Evolutionary conservation across 768 basidiomycete genomes (phyloP), one percentile per base, ranked within the genome.

Genomic region (Mycena alexandri): DNA sequence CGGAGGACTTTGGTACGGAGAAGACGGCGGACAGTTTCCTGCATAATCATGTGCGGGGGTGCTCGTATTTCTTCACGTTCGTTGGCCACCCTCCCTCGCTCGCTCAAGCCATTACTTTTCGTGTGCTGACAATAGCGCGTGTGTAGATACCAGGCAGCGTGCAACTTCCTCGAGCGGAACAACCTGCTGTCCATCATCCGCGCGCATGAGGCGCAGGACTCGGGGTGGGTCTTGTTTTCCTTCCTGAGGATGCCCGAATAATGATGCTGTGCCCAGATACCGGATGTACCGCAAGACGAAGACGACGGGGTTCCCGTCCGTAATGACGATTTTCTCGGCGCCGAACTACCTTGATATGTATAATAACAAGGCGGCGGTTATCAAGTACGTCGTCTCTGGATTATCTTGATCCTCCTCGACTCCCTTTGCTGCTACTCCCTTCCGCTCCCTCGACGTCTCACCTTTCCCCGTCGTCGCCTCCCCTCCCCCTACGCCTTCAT

Each of bases 201-300:
- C 51, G 97, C 96, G 2, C 97, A 99, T 72, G 97, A 99, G 79
- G 97, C 97, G 19, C 97, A 99, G 80, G 97, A 99, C 84, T 95
- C 97, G 38, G 97, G 96, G 93, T 96, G 74, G 2, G 38, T 38
- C 38, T 10, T 2, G 38, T 38, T 38, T n/a, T n/a, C n/a, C n/a
- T n/a, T n/a, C n/a, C n/a, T n/a, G n/a, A n/a, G n/a, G n/a, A n/a
- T n/a, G n/a, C n/a, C n/a, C n/a, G n/a, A n/a, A n/a, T n/a, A n/a
- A n/a, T n/a, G n/a, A n/a, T n/a, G n/a, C n/a, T n/a, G n/a, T n/a
- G n/a, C n/a, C n/a, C n/a, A 95, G 94, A 14, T 98, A 97, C 77
- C 94, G 96, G 58, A 98, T 98, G 98, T 98, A 99, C 77, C 93
- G 96, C 72, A 99, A 99, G 81, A 98, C 97, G 8, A 94, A 95